These are phyloP conservation scores for Paraglomus brasilianum DNA, from an alignment of 192 early-diverging fungal genomes.

Conservation along the genomic window DNA sequence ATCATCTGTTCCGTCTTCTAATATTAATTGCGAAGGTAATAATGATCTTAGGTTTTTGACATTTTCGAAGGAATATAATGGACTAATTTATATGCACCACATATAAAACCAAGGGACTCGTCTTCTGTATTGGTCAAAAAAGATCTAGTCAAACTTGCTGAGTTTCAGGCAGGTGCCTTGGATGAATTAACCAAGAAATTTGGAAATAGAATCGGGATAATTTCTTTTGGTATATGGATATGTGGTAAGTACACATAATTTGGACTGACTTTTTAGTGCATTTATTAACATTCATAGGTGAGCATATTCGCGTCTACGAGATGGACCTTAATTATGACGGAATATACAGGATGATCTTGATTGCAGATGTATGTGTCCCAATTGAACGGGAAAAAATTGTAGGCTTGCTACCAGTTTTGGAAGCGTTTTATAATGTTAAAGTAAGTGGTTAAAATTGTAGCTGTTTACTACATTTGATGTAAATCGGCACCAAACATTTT, in stretches of 20 bases:
- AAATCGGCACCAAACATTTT: slow-evolving; percentile 12
- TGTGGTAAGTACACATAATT: slow-evolving; percentile 13
- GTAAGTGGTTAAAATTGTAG: slow-evolving; percentile 12
- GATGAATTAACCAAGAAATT: slow-evolving; percentile 18
- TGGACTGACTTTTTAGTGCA: slow-evolving; percentile 20
- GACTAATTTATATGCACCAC: slow-evolving; percentile 18
- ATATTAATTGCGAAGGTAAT: slow-evolving; percentile 14
- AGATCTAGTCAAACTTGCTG: slow-evolving; percentile 3
- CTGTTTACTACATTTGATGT: slow-evolving; percentile 12
- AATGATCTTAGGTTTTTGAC: slow-evolving; percentile 21
- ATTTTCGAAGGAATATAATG: slow-evolving; percentile 24
- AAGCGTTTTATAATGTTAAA: too few relatives aligned
- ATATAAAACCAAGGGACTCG: slow-evolving; percentile 21
- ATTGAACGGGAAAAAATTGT: neutral
- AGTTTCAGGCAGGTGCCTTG: slow-evolving; percentile 3
- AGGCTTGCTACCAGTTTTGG: slow-evolving; percentile 10
- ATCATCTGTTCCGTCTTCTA: slow-evolving; percentile 22
- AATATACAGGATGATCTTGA: slow-evolving; percentile 15
- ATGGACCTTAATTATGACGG: slow-evolving; percentile 21
- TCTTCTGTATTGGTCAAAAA: slow-evolving; percentile 24
- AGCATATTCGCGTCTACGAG: neutral
- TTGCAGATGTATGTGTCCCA: neutral
- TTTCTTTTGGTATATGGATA: slow-evolving; percentile 20
- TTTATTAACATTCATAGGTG: slow-evolving; percentile 20
- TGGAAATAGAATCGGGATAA: neutral